These are phyloP conservation scores for Candida vaughaniae DNA, from an alignment of 805 yeast genomes.

Conservation along the genomic window DNA sequence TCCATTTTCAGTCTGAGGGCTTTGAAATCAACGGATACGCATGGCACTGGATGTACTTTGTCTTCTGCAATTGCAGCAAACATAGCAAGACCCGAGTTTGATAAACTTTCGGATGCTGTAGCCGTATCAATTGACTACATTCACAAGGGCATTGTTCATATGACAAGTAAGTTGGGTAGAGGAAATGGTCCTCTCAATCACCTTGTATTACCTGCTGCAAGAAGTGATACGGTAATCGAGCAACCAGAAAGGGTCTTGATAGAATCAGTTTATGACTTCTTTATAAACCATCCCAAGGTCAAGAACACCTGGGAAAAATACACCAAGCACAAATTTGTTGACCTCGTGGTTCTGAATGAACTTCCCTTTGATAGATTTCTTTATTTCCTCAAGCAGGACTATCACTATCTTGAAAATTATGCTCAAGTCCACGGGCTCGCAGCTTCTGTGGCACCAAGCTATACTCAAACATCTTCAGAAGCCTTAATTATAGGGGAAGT, in stretches of 20 bases:
- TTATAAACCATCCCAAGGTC: slow-evolving; percentile 57
- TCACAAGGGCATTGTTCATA: slow-evolving; percentile 55
- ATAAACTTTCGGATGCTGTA: slow-evolving; percentile 47
- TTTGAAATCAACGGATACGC: slow-evolving; percentile 55
- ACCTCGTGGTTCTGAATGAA: slow-evolving; percentile 49
- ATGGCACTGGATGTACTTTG: slow-evolving; percentile 91
- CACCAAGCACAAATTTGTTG: slow-evolving; percentile 61
- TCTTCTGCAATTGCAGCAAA: slow-evolving; percentile 79
- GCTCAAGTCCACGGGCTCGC: slow-evolving; percentile 65
- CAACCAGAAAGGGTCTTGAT: slow-evolving; percentile 1
- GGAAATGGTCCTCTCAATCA: slow-evolving; percentile 82
- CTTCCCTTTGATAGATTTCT: slow-evolving; percentile 51
- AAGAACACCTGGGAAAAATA: slow-evolving; percentile 57
- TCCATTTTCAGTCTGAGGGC: slow-evolving; percentile 48
- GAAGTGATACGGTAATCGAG: slow-evolving; percentile 8
- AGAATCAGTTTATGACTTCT: slow-evolving; percentile 40
- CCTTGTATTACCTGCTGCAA: slow-evolving; percentile 32
- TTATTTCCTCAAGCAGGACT: slow-evolving; percentile 62
- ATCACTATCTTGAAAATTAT: slow-evolving; percentile 65
- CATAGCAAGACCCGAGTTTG: slow-evolving; percentile 52
- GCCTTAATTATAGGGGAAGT: slow-evolving; percentile 51
- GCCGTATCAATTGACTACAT: slow-evolving; percentile 61
- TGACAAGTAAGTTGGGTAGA: slow-evolving; percentile 45
- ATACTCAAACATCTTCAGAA: slow-evolving; percentile 50
- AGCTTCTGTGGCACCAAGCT: slow-evolving; percentile 58